Base-by-base conservation (phyloP, 305 asterid species). In the Solanum hybrid region DNA sequence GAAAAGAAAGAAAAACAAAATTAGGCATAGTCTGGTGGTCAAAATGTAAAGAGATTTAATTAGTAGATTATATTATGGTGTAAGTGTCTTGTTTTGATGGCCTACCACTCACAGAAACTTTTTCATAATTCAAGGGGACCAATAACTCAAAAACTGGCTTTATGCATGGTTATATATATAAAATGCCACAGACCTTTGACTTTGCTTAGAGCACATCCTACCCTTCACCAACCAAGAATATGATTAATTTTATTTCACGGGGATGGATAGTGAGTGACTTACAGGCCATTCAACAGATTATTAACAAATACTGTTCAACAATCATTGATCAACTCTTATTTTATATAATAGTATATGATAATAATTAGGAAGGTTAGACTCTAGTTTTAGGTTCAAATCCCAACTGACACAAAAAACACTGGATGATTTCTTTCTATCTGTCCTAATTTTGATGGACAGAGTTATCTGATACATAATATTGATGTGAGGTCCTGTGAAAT, bases 201-300 rank as follows among this genome's bases (percentile, higher is more conserved):
- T 93, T 92, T 89, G 91, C 94, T 91, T 91, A 91, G 89, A 90
- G 91, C 90, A 92, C 89, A 92, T 92, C 93, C 90, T 90, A 91
- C 89, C 88, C 77, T n/a, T 93, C 90, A 91, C 88, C 92, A 93
- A 93, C 91, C 87, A 36, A 81, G 84, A 82, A 84, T 89, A 95
- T 90, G 90, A 93, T 90, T 87, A 82, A 91, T 37, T 89, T 86
- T 89, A 91, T 91, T 91, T 90, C 90, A 93, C 45, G 90, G 91
- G 91, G 87, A 91, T 92, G 93, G 93, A 91, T 76, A 34, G 76
- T 90, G 93, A 91, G 75, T 90, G 93, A 91, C 94, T 89, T 94
- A 92, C 90, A 90, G 20, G 86, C 93, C 93, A 92, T 91, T 87
- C 80, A 29, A 91, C 34, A 88, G 91, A 91, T 90, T 90, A 93